Conservation (phyloP, 2,329 filamentous ascomycete species). For the Fusarium sulawesiense region DNA sequence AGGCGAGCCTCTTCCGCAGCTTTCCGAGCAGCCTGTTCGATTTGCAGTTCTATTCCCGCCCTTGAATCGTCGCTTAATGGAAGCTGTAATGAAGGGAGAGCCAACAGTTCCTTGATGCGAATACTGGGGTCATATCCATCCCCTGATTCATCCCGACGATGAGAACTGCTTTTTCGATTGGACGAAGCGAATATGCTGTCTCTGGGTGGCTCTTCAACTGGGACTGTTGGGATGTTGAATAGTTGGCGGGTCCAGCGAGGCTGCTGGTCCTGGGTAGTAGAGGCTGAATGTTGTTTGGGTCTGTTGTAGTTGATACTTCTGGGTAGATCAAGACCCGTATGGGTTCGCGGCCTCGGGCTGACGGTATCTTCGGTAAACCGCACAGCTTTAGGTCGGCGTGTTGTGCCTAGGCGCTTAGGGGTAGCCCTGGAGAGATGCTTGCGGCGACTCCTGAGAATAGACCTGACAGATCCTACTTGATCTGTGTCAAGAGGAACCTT, state of each 20-base stretch:
- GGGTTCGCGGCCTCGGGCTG: conserved; percentile 44
- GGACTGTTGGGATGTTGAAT: conserved; percentile 18
- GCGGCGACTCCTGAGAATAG: conserved; percentile 47
- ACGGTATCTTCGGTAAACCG: conserved; percentile 47
- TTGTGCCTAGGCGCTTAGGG: conserved; percentile 45
- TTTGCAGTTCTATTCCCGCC: conserved; percentile 41
- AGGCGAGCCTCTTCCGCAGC: conserved; percentile 46
- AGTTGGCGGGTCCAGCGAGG: conserved; percentile 22
- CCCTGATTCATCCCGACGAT: conserved; percentile 14
- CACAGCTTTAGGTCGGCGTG: conserved; percentile 45
- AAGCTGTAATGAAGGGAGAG: conserved; percentile 42
- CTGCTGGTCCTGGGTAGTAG: conserved; percentile 24
- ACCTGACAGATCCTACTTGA: conserved; percentile 40
- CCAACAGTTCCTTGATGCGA: conserved; percentile 44
- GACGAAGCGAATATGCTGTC: conserved; percentile 3
- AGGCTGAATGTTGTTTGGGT: conserved; percentile 1
- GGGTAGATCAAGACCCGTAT: conserved; percentile 44
- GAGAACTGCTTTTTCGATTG: not conserved
- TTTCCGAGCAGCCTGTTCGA: conserved; percentile 40
- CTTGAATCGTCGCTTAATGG: conserved; percentile 48
- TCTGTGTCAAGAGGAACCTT: conserved; percentile 33
- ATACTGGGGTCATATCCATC: conserved; percentile 25
- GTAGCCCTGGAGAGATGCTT: conserved; percentile 26
- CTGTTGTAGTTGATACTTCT: conserved; percentile 20
- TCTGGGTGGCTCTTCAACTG: conserved; percentile 3